Evolutionary conservation across 1,139 yeast genomes (phyloP), one percentile per base, ranked within the genome.

Genomic region (Debaryomyces sp.): DNA sequence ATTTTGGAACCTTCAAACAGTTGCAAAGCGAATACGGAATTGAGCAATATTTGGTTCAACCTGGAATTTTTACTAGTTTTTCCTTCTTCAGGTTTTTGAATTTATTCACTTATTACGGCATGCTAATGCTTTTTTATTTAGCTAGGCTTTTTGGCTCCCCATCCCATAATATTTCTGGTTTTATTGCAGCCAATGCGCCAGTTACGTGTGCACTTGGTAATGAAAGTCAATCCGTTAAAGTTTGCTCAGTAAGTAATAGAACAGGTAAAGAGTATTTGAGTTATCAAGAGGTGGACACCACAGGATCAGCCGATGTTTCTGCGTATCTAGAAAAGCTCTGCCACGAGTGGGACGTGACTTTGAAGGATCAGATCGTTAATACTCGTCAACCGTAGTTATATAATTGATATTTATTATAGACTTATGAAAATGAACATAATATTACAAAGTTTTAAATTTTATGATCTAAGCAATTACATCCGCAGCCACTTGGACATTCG

Each of bases 401-500:
- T 38, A 26, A 41, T 23, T 17, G 26, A 15, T 43, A 33, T 17
- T 32, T 36, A 34, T 21, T 41, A 39, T 41, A 36, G 43, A 42
- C 23, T 13, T 41, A 42, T 30, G n/a, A 26, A 41, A 12, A 24
- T 13, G 21, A 18, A 18, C 21, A 18, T 21, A 32, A 12, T 27
- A 13, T 30, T 40, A 47, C 36, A 26, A 29, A 22, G 30, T 17
- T 18, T 18, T 15, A 58, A 37, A 48, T 49, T 46, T 50, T 61
- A 54, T 53, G 53, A 32, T 70, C 68, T 44, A 84, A 64, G 66
- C 97, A 90, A 8, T 65, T 57, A 61, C 98, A 92, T 0, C 97
- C 97, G 69, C 98, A 92, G 0, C 97, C 98, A 50, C 90, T 81
- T 0, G 96, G 87, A 66, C 98, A 92, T 57, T 86, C 90, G 39